phyloP scores from a whole-genome alignment of 257 asterid genomes.

The Nicotiana knightiana region DNA sequence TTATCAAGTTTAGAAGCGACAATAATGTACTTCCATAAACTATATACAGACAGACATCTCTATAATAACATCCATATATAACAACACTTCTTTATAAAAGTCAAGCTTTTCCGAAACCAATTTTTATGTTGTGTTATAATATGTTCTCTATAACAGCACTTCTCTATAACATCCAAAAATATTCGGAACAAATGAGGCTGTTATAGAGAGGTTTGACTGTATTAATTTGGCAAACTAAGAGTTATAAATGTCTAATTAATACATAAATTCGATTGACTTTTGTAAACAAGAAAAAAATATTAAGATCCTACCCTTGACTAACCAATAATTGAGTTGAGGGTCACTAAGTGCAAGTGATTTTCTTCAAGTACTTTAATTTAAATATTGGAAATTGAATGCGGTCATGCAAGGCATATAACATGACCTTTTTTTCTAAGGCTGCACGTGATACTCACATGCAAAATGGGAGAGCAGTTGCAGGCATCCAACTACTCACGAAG shows the following conservation, averaged over 20 bases:
- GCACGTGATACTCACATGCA: conserved; percentile 27
- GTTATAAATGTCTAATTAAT: neutral
- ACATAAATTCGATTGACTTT: neutral
- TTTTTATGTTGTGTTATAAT: no score
- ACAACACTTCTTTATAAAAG: no score
- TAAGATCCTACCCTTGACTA: neutral
- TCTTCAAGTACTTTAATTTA: neutral
- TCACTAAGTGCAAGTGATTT: neutral
- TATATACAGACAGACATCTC: neutral
- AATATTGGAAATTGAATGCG: neutral
- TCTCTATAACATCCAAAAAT: no score
- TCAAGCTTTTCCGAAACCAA: no score
- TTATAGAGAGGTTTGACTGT: no score
- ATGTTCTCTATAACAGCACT: no score
- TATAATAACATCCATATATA: no score
- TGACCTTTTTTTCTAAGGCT: neutral
- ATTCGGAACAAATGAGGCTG: no score
- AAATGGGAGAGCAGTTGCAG: conserved; percentile 10
- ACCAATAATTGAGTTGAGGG: conserved; percentile 3
- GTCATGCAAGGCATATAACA: neutral
- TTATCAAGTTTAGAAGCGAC: neutral
- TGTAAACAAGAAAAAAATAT: neutral
- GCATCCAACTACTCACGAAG: conserved; percentile 1
- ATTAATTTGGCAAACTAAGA: neutral
- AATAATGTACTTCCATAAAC: neutral